Conservation (phyloP, 2,329 filamentous ascomycete species). For the Penicillium sp. region DNA sequence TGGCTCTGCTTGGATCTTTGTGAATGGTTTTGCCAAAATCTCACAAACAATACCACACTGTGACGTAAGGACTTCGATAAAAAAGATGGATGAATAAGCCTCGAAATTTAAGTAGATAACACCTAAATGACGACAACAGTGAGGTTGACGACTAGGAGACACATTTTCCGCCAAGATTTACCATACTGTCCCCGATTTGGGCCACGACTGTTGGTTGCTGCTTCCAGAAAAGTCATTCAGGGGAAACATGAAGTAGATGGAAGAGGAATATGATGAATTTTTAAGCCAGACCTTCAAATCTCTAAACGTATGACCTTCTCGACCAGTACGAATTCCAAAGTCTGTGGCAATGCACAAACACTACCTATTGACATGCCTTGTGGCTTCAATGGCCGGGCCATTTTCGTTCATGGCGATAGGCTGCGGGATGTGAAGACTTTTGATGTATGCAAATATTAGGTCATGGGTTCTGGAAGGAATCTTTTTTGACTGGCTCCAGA, state of each 20-base stretch:
- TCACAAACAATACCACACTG: constrained; percentile 26
- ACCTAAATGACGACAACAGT: constrained; percentile 1
- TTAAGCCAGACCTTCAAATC: no score
- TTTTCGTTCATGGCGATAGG: no score
- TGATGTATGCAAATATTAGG: no score
- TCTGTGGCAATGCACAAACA: no score
- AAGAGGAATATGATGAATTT: no score
- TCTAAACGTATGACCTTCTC: no score
- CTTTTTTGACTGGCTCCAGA: no score
- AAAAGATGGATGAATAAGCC: not conserved
- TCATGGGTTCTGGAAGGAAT: no score
- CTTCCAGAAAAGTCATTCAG: not conserved
- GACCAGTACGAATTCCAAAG: no score
- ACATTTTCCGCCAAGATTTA: constrained; percentile 2
- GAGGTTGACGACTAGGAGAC: constrained; percentile 1
- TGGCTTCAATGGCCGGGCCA: no score
- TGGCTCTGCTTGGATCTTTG: constrained; percentile 12
- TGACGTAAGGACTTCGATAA: not conserved
- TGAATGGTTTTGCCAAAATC: constrained; percentile 25
- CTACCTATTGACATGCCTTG: no score
- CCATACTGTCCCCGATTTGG: constrained; percentile 39
- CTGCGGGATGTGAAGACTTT: no score
- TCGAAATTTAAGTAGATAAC: not conserved
- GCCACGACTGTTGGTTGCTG: not conserved
- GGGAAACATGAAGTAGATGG: not conserved